Base-by-base conservation (phyloP, 1,284 basidiomycete species). In the Hymenochaete sp. region DNA sequence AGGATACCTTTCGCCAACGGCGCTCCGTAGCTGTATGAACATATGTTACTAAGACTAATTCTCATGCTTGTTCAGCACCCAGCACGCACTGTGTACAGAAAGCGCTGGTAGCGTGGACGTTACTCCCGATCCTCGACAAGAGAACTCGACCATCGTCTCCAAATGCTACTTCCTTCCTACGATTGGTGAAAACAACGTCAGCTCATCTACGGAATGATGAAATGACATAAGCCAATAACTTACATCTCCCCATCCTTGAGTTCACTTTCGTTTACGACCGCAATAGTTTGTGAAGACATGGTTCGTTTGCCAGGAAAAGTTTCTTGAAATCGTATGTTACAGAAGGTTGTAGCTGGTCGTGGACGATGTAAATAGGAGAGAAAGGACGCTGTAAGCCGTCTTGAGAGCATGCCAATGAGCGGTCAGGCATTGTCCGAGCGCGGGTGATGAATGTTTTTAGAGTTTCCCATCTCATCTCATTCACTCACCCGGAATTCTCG, bases 1-100 rank as follows among this genome's bases (percentile, higher is more conserved):
- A 95, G 70, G 5, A 90, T 80, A 50, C 91, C 92, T 62, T 92
- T 90, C 5, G 67, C 75, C n/a, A 93, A 70, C 7, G 81, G 83
- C 1, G 88, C 85, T 10, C 88, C 88, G 24, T 47, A 47, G 21
- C 45, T 47, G 19, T 24, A 44, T 27, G 13, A 27, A 26, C 13
- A 19, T 2, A n/a, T 24, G 25, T 26, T 7, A 14, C 8, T 22
- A 24, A 32, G 16, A n/a, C 10, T 16, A n/a, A 8, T 10, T 21
- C 18, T 32, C 14, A 4, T 16, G 29, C 28, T 19, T 7, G n/a
- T n/a, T n/a, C n/a, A n/a, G n/a, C 19, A 36, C 35, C 11, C 9
- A 10, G 42, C 10, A 31, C 45, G 58, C 89, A 91, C 63, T 93
- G 91, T 2, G 90, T 93, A 66, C 91, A 95, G 65, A 80, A 86